phyloP scores from a whole-genome alignment of 805 yeast genomes.

The Starmera pachycereana region DNA sequence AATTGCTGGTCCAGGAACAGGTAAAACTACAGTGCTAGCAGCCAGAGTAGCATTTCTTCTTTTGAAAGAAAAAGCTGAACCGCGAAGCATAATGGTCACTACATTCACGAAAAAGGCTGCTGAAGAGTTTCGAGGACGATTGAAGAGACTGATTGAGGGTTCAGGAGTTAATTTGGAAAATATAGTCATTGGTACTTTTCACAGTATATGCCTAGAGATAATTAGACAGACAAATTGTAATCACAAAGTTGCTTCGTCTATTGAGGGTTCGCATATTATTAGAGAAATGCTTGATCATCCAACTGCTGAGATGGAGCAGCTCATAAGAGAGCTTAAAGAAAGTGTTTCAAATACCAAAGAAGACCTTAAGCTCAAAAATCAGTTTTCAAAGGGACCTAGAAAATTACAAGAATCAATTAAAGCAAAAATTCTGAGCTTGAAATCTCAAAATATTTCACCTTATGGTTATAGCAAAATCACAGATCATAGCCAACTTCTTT shows the following conservation, averaged over 20 bases:
- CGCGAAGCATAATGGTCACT: slow-evolving; percentile 66
- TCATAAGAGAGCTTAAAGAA: no score
- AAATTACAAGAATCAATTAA: no score
- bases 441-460: slow-evolving; percentile 40
- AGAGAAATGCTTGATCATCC: slow-evolving; percentile 2
- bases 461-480: slow-evolving; percentile 24
- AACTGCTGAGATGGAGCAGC: no score
- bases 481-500: slow-evolving; percentile 22
- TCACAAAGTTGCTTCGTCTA: slow-evolving; percentile 53
- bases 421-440: slow-evolving; percentile 40
- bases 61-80: slow-evolving; percentile 37
- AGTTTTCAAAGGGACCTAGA: no score
- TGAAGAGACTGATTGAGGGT: slow-evolving; percentile 26
- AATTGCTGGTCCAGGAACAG: slow-evolving; percentile 56
- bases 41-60: slow-evolving; percentile 69
- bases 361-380: no score
- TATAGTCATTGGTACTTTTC: slow-evolving; percentile 81
- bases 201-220: slow-evolving; percentile 62
- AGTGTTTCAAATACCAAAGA: no score
- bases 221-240: slow-evolving; percentile 43
- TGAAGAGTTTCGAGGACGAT: slow-evolving; percentile 64
- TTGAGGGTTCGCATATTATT: slow-evolving; percentile 42
- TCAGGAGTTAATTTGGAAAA: slow-evolving; percentile 25
- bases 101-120: slow-evolving; percentile 95
- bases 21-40: slow-evolving; percentile 76